Conservation (phyloP, 2,329 filamentous ascomycete genomes). For the Penicillium occitanis region DNA sequence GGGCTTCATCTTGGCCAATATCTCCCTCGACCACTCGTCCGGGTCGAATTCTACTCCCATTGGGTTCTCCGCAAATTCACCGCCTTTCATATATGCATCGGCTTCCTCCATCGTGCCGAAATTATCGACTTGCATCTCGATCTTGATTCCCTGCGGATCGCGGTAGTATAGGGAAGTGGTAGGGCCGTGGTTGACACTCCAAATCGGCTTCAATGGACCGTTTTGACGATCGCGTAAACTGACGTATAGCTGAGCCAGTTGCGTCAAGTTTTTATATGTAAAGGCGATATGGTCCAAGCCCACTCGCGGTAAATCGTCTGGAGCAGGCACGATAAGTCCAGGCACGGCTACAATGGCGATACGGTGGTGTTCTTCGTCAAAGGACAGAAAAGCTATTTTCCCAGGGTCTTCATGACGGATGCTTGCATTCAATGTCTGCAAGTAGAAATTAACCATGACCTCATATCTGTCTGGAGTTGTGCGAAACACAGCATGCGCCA, state of each 20-base stretch:
- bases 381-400: constrained; percentile 42
- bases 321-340: constrained; percentile 40
- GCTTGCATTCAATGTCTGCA: constrained; percentile 38
- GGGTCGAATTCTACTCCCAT: constrained; percentile 49
- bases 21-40: constrained; percentile 34
- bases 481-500: constrained; percentile 31
- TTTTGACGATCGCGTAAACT: background rate
- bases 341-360: constrained; percentile 43
- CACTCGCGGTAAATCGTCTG: constrained; percentile 30
- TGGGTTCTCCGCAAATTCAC: constrained; percentile 44
- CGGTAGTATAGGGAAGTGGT: constrained; percentile 52
- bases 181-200: constrained; percentile 51
- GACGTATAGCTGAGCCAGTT: constrained; percentile 7
- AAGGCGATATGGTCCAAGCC: constrained; percentile 18
- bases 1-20: constrained; percentile 27
- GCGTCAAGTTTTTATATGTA: background rate
- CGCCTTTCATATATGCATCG: constrained; percentile 40
- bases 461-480: constrained; percentile 28
- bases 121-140: constrained; percentile 52
- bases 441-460: constrained; percentile 40
- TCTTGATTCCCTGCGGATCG: constrained; percentile 51
- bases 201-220: constrained; percentile 32
- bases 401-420: constrained; percentile 28
- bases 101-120: constrained; percentile 43
- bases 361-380: constrained; percentile 53